Evolutionary conservation across 179 eudicot species (phyloP).

Genomic region (Sideroxylon spinosum): DNA sequence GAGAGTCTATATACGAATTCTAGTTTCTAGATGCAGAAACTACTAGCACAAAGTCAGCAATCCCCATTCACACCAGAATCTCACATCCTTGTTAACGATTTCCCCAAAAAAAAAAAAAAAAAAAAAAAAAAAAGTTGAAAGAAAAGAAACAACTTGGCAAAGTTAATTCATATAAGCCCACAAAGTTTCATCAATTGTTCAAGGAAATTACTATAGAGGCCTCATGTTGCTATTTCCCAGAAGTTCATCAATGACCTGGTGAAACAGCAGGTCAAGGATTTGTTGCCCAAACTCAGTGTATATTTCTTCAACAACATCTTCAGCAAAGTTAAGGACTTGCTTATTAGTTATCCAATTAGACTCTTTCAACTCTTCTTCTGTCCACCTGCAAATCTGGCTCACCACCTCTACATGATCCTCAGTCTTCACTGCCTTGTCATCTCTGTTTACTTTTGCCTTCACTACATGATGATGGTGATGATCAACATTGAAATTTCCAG

Average conservation of each 20-base stretch:
- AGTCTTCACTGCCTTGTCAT: background rate
- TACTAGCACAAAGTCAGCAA: too few species aligned
- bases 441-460: background rate
- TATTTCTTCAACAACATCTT: slow-evolving; percentile 20
- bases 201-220: too few species aligned
- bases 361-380: slow-evolving; percentile 19
- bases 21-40: too few species aligned
- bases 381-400: slow-evolving; percentile 14
- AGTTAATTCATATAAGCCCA: too few species aligned
- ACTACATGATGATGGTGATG: background rate
- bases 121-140: too few species aligned
- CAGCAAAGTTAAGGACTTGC: slow-evolving; percentile 8
- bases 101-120: too few species aligned
- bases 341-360: background rate
- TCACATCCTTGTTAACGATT: too few species aligned
- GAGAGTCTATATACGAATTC: too few species aligned
- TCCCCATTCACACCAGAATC: too few species aligned
- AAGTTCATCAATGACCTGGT: slow-evolving; percentile 24
- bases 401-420: slow-evolving; percentile 11
- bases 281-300: slow-evolving; percentile 20
- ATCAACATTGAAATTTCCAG: background rate
- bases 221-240: too few species aligned
- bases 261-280: slow-evolving; percentile 26
- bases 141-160: too few species aligned
- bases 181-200: too few species aligned